Evolutionary conservation across 1,284 basidiomycete species (phyloP), one percentile per base, ranked within the genome.

Genomic region (Naganishia sp.): DNA sequence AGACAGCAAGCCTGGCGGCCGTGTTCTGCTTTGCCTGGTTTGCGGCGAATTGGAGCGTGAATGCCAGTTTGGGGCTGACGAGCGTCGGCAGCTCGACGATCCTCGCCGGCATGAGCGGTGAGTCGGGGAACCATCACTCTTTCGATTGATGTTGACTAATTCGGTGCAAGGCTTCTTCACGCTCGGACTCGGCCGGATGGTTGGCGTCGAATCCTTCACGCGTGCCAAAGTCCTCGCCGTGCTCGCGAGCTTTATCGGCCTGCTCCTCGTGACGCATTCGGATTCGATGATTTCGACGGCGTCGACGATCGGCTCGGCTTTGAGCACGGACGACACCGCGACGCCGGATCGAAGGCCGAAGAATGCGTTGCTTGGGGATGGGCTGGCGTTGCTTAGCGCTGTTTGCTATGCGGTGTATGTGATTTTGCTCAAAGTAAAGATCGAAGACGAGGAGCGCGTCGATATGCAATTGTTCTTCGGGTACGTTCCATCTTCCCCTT

Each of bases 381-480:
- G 82, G 25, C 83, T 95, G 9, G 90, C 92, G 0, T 81, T 96
- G 45, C 74, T 92, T 23, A 91, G 90, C 15, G 91, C 92, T 0
- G 70, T 91, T 10, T 90, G 92, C 76, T 98, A 98, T 79, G 90
- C 94, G 0, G 79, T 92, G 57, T 99, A 99, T 78, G 89, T 96
- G 43, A 89, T 90, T 70, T 83, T 97, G 45, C 86, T 99, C 75
- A 99, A 99, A 81, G 90, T 88, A 65, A 85, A 86, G 68, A 90
- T 96, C 50, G 86, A 85, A 48, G 84, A 86, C 64, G 94, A 96
- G 77, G 89, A 90, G 6, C 85, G 93, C 50, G 86, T 93, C 71
- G 88, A 94, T 77, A 94, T 94, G 90, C 90, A 92, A 72, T 82
- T 95, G 16, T 93, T 95, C 81, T 93, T 95, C 72, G 93, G 93